Conservation (phyloP, 192 early-diverging fungal species). For the Backusella macrospora region DNA sequence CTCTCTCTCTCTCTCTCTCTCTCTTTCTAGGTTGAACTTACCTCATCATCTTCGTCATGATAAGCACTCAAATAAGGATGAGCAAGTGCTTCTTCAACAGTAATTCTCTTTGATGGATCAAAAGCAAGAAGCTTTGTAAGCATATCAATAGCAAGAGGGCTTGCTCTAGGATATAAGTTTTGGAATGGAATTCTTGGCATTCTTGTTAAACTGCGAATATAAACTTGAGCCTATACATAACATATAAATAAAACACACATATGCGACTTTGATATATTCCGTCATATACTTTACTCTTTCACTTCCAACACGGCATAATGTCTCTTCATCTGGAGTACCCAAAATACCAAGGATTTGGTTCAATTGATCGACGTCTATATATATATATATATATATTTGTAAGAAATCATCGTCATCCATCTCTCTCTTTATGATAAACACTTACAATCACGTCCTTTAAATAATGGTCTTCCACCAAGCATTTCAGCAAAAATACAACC, state of each 20-base stretch:
- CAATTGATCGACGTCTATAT: conserved; percentile 89
- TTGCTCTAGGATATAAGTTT: conserved; percentile 77
- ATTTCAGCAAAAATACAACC: conserved; percentile 99
- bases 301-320: conserved; percentile 85
- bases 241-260: conserved; percentile 8
- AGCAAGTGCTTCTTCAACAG: conserved; percentile 88
- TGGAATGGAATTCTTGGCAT: conserved; percentile 90
- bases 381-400: too few relatives aligned
- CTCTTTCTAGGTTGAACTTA: conserved; percentile 17
- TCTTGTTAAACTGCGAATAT: conserved; percentile 87
- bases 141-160: conserved; percentile 76
- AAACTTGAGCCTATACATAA: conserved; percentile 77
- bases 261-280: background rate
- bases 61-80: conserved; percentile 94
- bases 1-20: background rate
- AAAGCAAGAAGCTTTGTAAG: conserved; percentile 88
- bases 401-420: background rate
- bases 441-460: conserved; percentile 93
- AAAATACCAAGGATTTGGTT: conserved; percentile 95
- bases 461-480: conserved; percentile 89
- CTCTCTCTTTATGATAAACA: conserved; percentile 17
- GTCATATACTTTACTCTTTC: conserved; percentile 63
- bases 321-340: conserved; percentile 94
- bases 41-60: conserved; percentile 89
- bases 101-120: conserved; percentile 91